These are phyloP conservation scores for Nitzschia sp. DNA, from an alignment of 108 stramenopile species.

Conservation along the genomic window DNA sequence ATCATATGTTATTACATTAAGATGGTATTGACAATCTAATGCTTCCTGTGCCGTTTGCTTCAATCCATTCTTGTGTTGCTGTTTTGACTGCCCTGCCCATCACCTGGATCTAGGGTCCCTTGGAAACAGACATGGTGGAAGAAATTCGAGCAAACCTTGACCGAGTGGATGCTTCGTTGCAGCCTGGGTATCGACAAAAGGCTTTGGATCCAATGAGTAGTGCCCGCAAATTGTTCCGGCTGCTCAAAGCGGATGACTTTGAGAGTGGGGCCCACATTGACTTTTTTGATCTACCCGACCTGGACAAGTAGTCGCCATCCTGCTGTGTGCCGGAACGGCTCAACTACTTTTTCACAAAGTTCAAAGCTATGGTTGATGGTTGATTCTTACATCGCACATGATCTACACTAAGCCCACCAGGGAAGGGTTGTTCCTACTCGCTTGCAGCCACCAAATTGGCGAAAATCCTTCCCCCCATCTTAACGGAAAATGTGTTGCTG, in stretches of 20 bases:
- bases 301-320: too few relatives aligned
- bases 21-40: not conserved
- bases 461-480: conserved; percentile 40
- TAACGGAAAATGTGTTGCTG: too few relatives aligned
- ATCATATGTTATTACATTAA: too few relatives aligned
- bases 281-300: conserved; percentile 63
- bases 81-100: not conserved
- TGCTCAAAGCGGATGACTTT: conserved; percentile 53
- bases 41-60: not conserved
- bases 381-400: too few relatives aligned
- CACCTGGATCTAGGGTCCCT: conserved; percentile 37
- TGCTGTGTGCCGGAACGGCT: too few relatives aligned
- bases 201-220: conserved; percentile 59
- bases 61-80: too few relatives aligned
- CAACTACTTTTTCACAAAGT: too few relatives aligned
- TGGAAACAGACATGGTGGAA: conserved; percentile 75
- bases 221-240: conserved; percentile 55
- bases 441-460: conserved; percentile 28
- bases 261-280: conserved; percentile 75
- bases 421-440: not conserved
- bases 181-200: conserved; percentile 34
- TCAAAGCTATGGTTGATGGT: too few relatives aligned
- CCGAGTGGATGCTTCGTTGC: conserved; percentile 47
- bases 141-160: conserved; percentile 40
- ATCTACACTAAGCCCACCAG: not conserved